These are phyloP conservation scores for Yarrowia yakushimensis DNA, from an alignment of 805 yeast species.

Conservation along the genomic window DNA sequence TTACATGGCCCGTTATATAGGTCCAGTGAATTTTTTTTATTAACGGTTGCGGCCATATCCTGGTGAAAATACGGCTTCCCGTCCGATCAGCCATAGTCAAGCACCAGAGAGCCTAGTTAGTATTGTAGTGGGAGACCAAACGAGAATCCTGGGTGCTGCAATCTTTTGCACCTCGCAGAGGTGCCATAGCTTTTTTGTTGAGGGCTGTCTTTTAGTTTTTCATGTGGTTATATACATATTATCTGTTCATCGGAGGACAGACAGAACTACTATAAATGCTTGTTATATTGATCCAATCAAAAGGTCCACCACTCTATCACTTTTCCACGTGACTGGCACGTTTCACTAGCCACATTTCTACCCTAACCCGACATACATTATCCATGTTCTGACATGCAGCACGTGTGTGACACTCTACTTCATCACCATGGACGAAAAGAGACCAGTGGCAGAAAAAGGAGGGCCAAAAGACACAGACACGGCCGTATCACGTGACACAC, in stretches of 20 bases:
- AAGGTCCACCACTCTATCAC: no score
- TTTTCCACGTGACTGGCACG: slow-evolving; percentile 10
- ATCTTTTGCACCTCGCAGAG: neutral
- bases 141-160: slow-evolving; percentile 16
- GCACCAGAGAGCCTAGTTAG: slow-evolving; percentile 17
- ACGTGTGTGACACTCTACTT: neutral
- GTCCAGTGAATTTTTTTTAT: neutral
- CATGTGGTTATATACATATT: no score
- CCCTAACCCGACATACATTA: slow-evolving; percentile 12
- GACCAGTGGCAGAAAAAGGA: neutral
- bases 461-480: neutral
- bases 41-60: slow-evolving; percentile 5
- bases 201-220: no score
- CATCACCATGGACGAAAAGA: neutral
- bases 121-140: slow-evolving; percentile 14
- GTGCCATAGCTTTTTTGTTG: no score
- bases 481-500: neutral
- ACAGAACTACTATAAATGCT: no score
- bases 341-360: neutral
- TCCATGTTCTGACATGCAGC: slow-evolving; percentile 9
- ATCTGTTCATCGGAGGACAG: no score
- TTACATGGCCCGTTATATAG: neutral
- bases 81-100: slow-evolving; percentile 13
- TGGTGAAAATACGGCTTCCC: slow-evolving; percentile 17
- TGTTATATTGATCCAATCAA: no score